A percentile compares a stretch with the other conserved stretches of the same genome.
phyloP scores from a whole-genome alignment of 495 filamentous ascomycete species.

The Staphylotrichum longicolle region DNA sequence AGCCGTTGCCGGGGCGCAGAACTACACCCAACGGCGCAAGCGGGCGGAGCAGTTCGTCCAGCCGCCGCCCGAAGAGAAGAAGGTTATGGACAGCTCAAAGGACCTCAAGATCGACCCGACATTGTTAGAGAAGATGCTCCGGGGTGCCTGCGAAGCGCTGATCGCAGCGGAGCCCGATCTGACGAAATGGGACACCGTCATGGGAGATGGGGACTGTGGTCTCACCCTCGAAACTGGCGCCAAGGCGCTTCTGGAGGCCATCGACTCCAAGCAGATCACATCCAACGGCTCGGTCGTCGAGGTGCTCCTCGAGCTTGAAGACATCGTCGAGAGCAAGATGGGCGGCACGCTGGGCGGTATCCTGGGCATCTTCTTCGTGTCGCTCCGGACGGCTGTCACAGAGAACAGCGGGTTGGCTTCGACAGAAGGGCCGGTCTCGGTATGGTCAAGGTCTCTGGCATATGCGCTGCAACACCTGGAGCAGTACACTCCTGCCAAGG shows the following conservation, averaged over 20 bases:
- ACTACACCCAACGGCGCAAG: slow-evolving; percentile 28
- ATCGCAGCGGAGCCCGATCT: slow-evolving; percentile 56
- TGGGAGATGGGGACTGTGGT: slow-evolving; percentile 66
- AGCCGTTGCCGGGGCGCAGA: slow-evolving; percentile 42
- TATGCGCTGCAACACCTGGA: slow-evolving; percentile 45
- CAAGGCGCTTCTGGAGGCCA: slow-evolving; percentile 40
- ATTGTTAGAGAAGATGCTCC: slow-evolving; percentile 50
- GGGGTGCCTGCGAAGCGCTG: slow-evolving; percentile 49
- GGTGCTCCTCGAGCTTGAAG: slow-evolving; percentile 52
- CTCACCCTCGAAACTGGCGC: slow-evolving; percentile 56
- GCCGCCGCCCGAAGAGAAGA: slow-evolving; percentile 34
- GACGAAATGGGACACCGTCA: slow-evolving; percentile 61
- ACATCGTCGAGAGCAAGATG: slow-evolving; percentile 58
- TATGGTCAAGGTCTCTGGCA: slow-evolving; percentile 42
- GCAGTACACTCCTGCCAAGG: slow-evolving; percentile 49
- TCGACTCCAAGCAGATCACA: slow-evolving; percentile 35
- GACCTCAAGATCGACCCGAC: slow-evolving; percentile 46
- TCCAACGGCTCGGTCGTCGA: slow-evolving; percentile 49
- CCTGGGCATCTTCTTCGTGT: slow-evolving; percentile 58
- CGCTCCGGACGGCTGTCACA: slow-evolving; percentile 49
- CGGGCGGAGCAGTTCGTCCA: slow-evolving; percentile 45
- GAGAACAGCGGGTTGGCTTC: slow-evolving; percentile 37
- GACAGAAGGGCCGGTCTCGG: slow-evolving; percentile 26
- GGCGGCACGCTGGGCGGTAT: slow-evolving; percentile 62
- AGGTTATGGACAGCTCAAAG: slow-evolving; percentile 35